Base-by-base conservation (phyloP, 1,139 yeast species). In the Lodderomyces margitis region DNA sequence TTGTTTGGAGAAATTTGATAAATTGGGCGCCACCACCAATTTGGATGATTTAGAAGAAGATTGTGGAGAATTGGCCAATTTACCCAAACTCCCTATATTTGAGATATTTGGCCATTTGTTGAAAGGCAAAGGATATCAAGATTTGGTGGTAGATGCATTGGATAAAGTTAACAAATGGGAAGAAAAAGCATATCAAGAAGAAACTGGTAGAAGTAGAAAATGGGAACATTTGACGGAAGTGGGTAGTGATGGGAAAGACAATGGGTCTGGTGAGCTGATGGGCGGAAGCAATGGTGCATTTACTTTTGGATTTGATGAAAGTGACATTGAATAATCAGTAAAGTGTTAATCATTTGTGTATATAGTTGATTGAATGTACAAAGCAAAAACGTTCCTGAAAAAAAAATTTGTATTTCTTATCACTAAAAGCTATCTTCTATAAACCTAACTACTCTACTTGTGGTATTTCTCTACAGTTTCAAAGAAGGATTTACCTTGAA, bases 401-500 rank as follows among this genome's bases (percentile, higher is more conserved):
- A n/a, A 23, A 23, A 23, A 23, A 6, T 23, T 23, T 5, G n/a
- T n/a, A n/a, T n/a, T n/a, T n/a, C n/a, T n/a, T n/a, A n/a, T n/a
- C n/a, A 23, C 25, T 23, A 23, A 23, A 23, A n/a, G n/a, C n/a
- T n/a, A n/a, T n/a, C 25, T 19, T 28, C 32, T 28, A 28, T 28
- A 15, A 28, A 14, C 3, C 32, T n/a, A 3, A 7, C 32, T n/a
- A 3, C 11, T 28, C n/a, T 28, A 28, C 32, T 28, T 28, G 32
- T 28, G 32, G 32, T 28, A n/a, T 21, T 34, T 39, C 19, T 16
- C 34, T 3, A 33, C 38, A 10, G 34, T 34, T 25, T 35, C 20
- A 14, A 32, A 31, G 28, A 34, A 33, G 14, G 41, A 84, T 54
- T 71, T 66, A 61, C 92, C 94, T 68, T 85, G 94, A 53, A 66